Evolutionary conservation across 1,139 yeast species (phyloP), one percentile per base, ranked within the genome.

Genomic region (Debaryomyces coudertii): DNA sequence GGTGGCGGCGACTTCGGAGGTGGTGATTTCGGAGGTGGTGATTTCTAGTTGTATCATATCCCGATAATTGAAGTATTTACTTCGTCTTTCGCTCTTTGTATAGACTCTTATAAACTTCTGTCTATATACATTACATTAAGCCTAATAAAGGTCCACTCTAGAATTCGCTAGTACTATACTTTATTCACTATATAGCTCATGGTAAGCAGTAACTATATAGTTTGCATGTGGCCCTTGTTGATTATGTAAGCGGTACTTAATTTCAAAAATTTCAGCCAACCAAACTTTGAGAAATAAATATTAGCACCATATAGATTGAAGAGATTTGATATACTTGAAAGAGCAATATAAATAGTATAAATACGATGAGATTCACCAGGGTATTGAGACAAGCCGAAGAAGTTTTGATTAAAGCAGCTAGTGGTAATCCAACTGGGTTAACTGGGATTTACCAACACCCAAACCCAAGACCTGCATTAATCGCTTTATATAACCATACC

Each of bases 381-480:
- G 73, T 66, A 43, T 72, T 75, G 56, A 73, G 62, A 63, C 76
- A 81, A 63, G 80, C 79, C 4, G 75, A 79, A 52, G 83, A 82
- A 54, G 83, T 87, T 34, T 75, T 87, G 53, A 79, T 87, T 50
- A 82, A 76, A 61, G 73, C 90, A n/a, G 81, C 82, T 5, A 69
- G 76, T 39, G 93, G 93, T 8, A 75, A 78, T 54, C 87, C 93
- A 33, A 88, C 95, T 31, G 96, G 96, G 56, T 61, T 89, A 51
- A 79, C 96, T 6, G 95, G 95, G 1, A 65, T 89, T 51, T 77
- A 73, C 62, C 87, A 85, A 61, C 95, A 88, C 63, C 95, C 96
- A 47, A 79, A 85, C 63, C 96, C 96, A 47, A 81, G 90, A 65
- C 93, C 95, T 2, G 88, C 92, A 3, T 76, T 89, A 57, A 71